These are phyloP conservation scores for Phytophthora niederhauseri DNA, from an alignment of 352 stramenopile genomes.

Conservation along the genomic window DNA sequence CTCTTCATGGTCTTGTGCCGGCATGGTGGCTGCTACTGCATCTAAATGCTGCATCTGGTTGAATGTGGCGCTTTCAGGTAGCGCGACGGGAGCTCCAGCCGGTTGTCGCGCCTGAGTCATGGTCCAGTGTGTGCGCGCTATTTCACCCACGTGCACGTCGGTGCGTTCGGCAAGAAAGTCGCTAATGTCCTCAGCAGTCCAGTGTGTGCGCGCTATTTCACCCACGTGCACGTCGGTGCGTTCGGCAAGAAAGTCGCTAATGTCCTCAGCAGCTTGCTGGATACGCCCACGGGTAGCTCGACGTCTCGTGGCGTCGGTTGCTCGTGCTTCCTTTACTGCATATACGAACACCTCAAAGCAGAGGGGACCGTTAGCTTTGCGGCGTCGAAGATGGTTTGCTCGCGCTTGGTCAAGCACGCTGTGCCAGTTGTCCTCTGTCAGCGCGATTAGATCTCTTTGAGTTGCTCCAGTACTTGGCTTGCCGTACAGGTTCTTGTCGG, in stretches of 20 bases:
- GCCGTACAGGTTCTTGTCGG: not conserved
- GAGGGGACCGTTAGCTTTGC: not conserved
- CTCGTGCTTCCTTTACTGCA: not conserved
- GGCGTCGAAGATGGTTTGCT: not conserved
- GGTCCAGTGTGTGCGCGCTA: slow-evolving; percentile 5
- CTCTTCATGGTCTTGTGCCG: not conserved
- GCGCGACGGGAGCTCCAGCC: not conserved
- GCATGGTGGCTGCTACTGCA: not conserved
- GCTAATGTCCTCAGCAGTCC: slow-evolving; percentile 2
- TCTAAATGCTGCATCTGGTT: slow-evolving; percentile 7
- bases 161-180: not conserved
- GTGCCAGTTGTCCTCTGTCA: not conserved
- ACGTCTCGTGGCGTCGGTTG: not conserved
- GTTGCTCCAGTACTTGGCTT: not conserved
- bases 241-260: not conserved
- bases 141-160: slow-evolving; percentile 10
- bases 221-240: slow-evolving; percentile 5
- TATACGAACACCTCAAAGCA: not conserved
- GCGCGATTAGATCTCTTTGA: not conserved
- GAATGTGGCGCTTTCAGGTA: slow-evolving; percentile 1
- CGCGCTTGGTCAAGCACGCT: not conserved
- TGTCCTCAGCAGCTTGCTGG: slow-evolving; percentile 5
- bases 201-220: slow-evolving; percentile 3
- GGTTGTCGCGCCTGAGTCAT: slow-evolving; percentile 8
- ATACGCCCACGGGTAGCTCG: not conserved